Evolutionary conservation across 371 early-diverging fungal genomes (phyloP).

Genomic region (Mortierella sp.): DNA sequence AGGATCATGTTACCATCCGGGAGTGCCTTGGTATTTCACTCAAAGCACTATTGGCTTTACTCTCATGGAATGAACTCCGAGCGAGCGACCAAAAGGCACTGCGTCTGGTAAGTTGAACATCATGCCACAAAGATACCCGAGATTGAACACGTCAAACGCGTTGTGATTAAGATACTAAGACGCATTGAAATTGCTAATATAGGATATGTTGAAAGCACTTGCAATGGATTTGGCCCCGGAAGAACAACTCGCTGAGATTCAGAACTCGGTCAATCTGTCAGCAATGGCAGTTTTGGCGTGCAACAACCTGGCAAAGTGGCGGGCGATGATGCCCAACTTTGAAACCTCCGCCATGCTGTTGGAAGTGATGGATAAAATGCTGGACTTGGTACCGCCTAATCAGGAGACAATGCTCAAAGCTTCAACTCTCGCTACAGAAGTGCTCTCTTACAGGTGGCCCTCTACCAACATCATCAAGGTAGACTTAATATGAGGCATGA

Average conservation of each 20-base stretch:
- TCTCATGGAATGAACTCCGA: constrained; percentile 71
- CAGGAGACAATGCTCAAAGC: constrained; percentile 28
- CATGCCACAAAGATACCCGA: no score
- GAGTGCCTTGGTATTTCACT: constrained; percentile 63
- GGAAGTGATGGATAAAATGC: constrained; percentile 42
- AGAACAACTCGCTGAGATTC: constrained; percentile 23
- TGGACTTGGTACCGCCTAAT: constrained; percentile 42
- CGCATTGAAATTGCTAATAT: background rate
- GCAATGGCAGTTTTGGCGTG: constrained; percentile 35
- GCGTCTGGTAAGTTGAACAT: constrained; percentile 29
- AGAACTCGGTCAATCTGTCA: constrained; percentile 39
- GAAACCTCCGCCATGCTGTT: constrained; percentile 40
- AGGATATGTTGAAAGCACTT: constrained; percentile 44
- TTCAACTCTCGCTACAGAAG: constrained; percentile 34
- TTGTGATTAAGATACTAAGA: background rate
- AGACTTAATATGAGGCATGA: background rate
- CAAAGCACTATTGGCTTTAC: constrained; percentile 61
- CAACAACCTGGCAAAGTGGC: constrained; percentile 32
- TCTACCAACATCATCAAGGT: constrained; percentile 34
- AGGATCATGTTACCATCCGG: constrained; percentile 22
- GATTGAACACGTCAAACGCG: background rate
- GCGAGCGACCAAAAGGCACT: constrained; percentile 61
- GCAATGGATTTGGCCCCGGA: constrained; percentile 31
- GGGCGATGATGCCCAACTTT: constrained; percentile 50
- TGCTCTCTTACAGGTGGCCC: constrained; percentile 46